phyloP scores from a whole-genome alignment of 768 basidiomycete species.

The Clitopilus hobsonii region DNA sequence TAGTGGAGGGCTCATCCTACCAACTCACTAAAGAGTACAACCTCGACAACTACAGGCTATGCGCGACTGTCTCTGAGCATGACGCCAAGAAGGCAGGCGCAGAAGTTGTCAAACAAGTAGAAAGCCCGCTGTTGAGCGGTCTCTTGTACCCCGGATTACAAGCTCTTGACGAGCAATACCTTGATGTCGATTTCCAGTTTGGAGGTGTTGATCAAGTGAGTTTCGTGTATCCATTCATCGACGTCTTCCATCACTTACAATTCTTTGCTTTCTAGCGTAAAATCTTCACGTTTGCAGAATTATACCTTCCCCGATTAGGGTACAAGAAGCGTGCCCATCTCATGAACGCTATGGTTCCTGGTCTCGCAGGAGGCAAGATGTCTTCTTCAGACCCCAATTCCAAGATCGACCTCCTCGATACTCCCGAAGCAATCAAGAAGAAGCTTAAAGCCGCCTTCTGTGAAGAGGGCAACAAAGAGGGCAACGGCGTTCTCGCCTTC shows the following conservation, averaged over 20 bases:
- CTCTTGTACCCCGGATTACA: constrained; percentile 95
- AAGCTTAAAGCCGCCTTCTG: constrained; percentile 94
- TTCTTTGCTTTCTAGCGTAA: constrained; percentile 61
- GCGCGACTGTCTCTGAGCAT: constrained; percentile 89
- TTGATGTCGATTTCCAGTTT: constrained; percentile 95
- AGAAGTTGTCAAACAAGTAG: constrained; percentile 97
- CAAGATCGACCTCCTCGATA: constrained; percentile 96
- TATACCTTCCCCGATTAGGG: constrained; percentile 90
- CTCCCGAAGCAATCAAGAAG: constrained; percentile 74
- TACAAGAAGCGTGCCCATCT: constrained; percentile 94
- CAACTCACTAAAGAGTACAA: constrained; percentile 91
- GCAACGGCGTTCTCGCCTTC: constrained; percentile 88
- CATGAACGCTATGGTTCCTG: constrained; percentile 98
- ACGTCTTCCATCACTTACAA: neutral
- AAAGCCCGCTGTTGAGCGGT: constrained; percentile 85
- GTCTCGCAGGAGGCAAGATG: constrained; percentile 95
- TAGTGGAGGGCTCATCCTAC: constrained; percentile 90
- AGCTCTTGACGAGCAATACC: constrained; percentile 95
- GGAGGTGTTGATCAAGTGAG: constrained; percentile 94
- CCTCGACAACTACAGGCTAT: constrained; percentile 90
- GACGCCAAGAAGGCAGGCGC: constrained; percentile 98
- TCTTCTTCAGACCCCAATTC: constrained; percentile 96
- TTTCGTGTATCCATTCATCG: constrained; percentile 1
- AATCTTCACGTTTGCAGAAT: constrained; percentile 97
- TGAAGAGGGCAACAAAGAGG: constrained; percentile 84